Conservation (phyloP, 768 basidiomycete genomes). For the Chlorophyllum brunneum region DNA sequence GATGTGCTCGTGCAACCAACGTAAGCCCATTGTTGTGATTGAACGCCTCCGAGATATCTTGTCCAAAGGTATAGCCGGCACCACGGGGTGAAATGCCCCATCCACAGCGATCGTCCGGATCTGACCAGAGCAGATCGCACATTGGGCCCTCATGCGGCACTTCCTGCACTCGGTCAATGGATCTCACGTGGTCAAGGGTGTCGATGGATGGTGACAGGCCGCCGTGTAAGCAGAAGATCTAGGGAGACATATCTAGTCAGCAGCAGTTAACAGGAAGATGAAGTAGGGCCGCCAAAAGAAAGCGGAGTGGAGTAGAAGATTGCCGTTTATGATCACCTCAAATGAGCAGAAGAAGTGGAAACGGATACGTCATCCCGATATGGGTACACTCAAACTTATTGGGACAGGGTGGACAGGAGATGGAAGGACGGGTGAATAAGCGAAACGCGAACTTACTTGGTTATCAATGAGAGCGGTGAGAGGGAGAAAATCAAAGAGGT, state of each 20-base stretch:
- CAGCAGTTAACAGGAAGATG: slow-evolving; percentile 11
- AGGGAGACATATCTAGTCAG: slow-evolving; percentile 10
- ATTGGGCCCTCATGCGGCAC: slow-evolving; percentile 99
- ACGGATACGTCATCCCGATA: slow-evolving; percentile 4
- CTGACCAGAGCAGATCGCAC: slow-evolving; percentile 99
- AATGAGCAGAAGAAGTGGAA: background rate
- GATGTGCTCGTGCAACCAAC: slow-evolving; percentile 90
- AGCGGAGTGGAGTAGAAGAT: slow-evolving; percentile 1
- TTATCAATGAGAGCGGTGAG: slow-evolving; percentile 98
- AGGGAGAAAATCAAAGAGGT: slow-evolving; percentile 96
- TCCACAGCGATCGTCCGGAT: slow-evolving; percentile 98
- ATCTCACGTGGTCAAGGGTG: slow-evolving; percentile 98
- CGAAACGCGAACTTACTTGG: slow-evolving; percentile 70
- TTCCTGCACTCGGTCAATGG: slow-evolving; percentile 98
- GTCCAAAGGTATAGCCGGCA: slow-evolving; percentile 98
- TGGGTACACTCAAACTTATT: too few relatives aligned
- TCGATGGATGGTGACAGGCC: slow-evolving; percentile 98
- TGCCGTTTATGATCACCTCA: slow-evolving; percentile 1
- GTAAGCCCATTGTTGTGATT: slow-evolving; percentile 99
- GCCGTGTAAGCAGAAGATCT: slow-evolving; percentile 99
- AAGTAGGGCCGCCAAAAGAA: slow-evolving; percentile 11
- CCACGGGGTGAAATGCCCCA: slow-evolving; percentile 99
- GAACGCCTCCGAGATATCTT: slow-evolving; percentile 98
- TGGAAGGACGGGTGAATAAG: slow-evolving; percentile 6
- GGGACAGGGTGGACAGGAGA: background rate